Conservation (phyloP, 139 green algal species). For the Edaphochlamys debaryana region DNA sequence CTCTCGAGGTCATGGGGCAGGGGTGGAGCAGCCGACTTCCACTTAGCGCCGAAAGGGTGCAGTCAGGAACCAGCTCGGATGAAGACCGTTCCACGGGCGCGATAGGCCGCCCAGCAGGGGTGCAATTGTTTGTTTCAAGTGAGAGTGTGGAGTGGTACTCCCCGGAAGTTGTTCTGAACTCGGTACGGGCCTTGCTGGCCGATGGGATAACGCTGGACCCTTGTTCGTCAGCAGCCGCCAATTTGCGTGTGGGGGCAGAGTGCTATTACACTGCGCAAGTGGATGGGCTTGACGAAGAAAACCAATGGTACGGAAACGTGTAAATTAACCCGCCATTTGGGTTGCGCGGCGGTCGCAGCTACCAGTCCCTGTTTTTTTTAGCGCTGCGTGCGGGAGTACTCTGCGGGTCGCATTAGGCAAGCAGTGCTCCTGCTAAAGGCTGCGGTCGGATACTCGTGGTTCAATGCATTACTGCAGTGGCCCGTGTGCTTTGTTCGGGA, state of each 20-base stretch:
- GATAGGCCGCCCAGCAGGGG: too few relatives aligned
- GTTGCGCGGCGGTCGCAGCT: not conserved
- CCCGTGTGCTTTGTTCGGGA: slow-evolving; percentile 1
- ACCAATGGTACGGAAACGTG: not conserved
- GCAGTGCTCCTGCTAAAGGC: not conserved
- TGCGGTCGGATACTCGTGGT: not conserved
- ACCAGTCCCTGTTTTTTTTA: not conserved
- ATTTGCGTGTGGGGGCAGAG: not conserved
- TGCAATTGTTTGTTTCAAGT: too few relatives aligned
- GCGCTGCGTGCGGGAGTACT: not conserved
- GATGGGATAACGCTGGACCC: not conserved
- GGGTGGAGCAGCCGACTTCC: too few relatives aligned
- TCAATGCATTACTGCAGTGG: not conserved
- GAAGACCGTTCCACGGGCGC: too few relatives aligned
- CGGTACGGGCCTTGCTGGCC: not conserved
- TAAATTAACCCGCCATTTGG: slow-evolving; percentile 7
- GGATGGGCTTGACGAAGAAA: not conserved
- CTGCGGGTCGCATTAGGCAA: not conserved
- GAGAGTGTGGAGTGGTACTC: not conserved
- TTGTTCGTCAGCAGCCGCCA: not conserved
- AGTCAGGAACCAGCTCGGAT: too few relatives aligned
- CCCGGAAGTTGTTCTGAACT: not conserved
- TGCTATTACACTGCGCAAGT: not conserved
- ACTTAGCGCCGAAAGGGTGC: too few relatives aligned
- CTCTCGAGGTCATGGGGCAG: too few relatives aligned